phyloP scores from a whole-genome alignment of 108 stramenopile genomes.

The Pinguiococcus pyrenoidosus region DNA sequence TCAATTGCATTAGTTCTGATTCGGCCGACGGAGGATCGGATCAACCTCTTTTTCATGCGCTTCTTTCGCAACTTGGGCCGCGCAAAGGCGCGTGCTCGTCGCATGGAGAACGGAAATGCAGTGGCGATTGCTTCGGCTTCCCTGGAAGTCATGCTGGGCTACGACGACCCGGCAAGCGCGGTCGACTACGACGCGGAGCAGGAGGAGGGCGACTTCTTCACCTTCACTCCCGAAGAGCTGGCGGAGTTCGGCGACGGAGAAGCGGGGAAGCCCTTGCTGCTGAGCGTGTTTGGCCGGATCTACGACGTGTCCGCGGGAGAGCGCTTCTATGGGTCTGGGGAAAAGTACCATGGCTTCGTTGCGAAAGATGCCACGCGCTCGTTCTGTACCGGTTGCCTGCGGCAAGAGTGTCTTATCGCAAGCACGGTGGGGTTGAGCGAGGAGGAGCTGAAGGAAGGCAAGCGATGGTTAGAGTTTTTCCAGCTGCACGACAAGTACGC shows the following conservation, averaged over 20 bases:
- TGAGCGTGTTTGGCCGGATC: slow-evolving; percentile 52
- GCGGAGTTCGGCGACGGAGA: slow-evolving; percentile 41
- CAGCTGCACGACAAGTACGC: slow-evolving; percentile 62
- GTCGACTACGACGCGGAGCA: slow-evolving; percentile 3
- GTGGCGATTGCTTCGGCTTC: too few relatives aligned
- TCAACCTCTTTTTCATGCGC: slow-evolving; percentile 52
- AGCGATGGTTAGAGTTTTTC: slow-evolving; percentile 57
- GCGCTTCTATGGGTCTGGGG: slow-evolving; percentile 52
- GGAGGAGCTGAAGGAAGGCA: slow-evolving; percentile 47
- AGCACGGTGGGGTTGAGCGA: slow-evolving; percentile 40
- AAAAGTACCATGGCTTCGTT: slow-evolving; percentile 50
- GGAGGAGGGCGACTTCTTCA: slow-evolving; percentile 26
- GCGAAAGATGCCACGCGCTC: slow-evolving; percentile 58
- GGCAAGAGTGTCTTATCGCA: slow-evolving; percentile 35
- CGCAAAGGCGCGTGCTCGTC: slow-evolving; percentile 50
- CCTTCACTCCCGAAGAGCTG: slow-evolving; percentile 46
- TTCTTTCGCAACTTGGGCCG: slow-evolving; percentile 60
- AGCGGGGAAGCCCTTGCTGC: slow-evolving; percentile 44
- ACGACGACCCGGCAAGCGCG: slow-evolving; percentile 28
- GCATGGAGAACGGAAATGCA: too few relatives aligned
- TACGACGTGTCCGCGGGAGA: slow-evolving; percentile 53
- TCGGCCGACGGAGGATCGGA: not conserved
- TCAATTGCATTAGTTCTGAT: too few relatives aligned
- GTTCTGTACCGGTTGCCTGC: slow-evolving; percentile 51
- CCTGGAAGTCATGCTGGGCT: slow-evolving; percentile 39